A percentile compares a stretch with the other conserved stretches of the same genome.
Evolutionary conservation across 805 yeast genomes (phyloP).

Genomic region (Kregervanrija delftensis): DNA sequence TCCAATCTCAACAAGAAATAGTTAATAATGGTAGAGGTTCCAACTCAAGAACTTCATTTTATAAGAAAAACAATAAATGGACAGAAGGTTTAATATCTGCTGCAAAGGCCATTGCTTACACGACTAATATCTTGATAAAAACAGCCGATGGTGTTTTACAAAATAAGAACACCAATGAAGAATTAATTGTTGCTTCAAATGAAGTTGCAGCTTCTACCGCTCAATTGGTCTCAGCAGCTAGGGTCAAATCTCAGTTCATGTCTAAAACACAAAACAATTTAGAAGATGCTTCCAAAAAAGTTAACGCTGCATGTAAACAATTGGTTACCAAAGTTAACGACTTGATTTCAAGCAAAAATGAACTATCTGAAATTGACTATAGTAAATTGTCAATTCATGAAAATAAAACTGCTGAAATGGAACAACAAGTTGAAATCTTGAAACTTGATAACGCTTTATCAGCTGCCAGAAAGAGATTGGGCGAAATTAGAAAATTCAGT

Average conservation of each 20-base stretch:
- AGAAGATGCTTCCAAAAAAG: slow-evolving; percentile 62
- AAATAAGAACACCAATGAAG: slow-evolving; percentile 59
- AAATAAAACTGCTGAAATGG: slow-evolving; percentile 83
- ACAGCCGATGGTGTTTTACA: slow-evolving; percentile 82
- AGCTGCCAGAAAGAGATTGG: slow-evolving; percentile 71
- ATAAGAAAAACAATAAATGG: slow-evolving; percentile 86
- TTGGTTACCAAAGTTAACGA: slow-evolving; percentile 55
- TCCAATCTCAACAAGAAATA: slow-evolving; percentile 77
- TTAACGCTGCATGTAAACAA: slow-evolving; percentile 67
- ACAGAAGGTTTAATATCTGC: slow-evolving; percentile 90
- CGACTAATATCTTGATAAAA: slow-evolving; percentile 73
- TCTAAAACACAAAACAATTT: slow-evolving; percentile 71
- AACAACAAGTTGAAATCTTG: slow-evolving; percentile 85
- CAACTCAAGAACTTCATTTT: slow-evolving; percentile 63
- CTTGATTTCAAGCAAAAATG: slow-evolving; percentile 22
- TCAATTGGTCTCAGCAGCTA: slow-evolving; percentile 84
- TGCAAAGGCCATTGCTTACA: slow-evolving; percentile 76
- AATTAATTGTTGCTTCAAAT: slow-evolving; percentile 82
- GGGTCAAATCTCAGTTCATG: slow-evolving; percentile 73
- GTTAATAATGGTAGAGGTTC: slow-evolving; percentile 56
- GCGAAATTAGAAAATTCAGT: slow-evolving; percentile 76
- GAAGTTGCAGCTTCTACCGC: slow-evolving; percentile 92
- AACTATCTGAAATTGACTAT: slow-evolving; percentile 48
- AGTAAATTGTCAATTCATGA: slow-evolving; percentile 66
- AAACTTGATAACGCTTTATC: slow-evolving; percentile 69